Evolutionary conservation across 2,329 filamentous ascomycete genomes (phyloP).

Genomic region (Ceratocystis albifundus): DNA sequence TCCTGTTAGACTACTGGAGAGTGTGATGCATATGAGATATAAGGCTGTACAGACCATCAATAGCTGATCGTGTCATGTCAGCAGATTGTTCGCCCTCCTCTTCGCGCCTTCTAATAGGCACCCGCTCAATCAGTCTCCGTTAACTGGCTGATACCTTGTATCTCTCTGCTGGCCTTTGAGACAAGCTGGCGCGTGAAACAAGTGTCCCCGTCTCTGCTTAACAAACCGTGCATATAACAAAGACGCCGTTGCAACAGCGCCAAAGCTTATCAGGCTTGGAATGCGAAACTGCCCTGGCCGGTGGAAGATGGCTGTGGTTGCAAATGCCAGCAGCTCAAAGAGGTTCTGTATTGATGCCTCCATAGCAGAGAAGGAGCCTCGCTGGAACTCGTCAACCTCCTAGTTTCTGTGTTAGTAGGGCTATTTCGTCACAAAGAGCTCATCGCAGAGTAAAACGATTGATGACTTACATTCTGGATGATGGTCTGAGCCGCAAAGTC

Average conservation of each 20-base stretch:
- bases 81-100: no score
- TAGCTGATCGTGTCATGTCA: no score
- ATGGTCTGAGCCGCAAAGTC: constrained; percentile 50
- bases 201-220: constrained; percentile 29
- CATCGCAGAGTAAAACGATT: not conserved
- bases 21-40: not conserved
- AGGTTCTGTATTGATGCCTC: constrained; percentile 58
- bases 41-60: no score
- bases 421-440: not conserved
- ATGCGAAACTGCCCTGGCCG: constrained; percentile 52
- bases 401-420: constrained; percentile 27
- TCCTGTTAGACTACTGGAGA: not conserved
- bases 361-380: constrained; percentile 57
- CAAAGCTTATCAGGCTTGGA: constrained; percentile 48
- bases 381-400: constrained; percentile 43
- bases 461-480: constrained; percentile 44
- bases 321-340: constrained; percentile 58
- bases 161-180: constrained; percentile 4
- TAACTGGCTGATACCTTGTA: not conserved
- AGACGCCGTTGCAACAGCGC: constrained; percentile 35
- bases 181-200: constrained; percentile 28
- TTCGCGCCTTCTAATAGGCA: no score
- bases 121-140: no score
- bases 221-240: constrained; percentile 29
- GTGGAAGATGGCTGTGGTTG: constrained; percentile 52